phyloP scores from a whole-genome alignment of 257 asterid genomes.

The Penstemon davidsonii region DNA sequence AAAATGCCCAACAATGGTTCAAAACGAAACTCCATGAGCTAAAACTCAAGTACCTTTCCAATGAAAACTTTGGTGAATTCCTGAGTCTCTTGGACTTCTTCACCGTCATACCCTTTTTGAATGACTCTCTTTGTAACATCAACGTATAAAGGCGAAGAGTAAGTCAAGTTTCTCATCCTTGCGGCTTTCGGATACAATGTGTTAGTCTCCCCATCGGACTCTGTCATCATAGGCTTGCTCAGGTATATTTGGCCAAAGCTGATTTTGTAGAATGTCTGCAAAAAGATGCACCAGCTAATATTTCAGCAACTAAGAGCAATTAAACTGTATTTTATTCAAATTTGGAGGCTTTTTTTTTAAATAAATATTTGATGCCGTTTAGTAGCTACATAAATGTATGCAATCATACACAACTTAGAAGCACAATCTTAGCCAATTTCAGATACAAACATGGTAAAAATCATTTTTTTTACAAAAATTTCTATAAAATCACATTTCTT shows the following conservation, averaged over 20 bases:
- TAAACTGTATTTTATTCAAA: not conserved
- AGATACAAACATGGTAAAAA: too few species aligned
- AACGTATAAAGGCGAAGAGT: conserved; percentile 94
- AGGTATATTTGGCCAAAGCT: conserved; percentile 91
- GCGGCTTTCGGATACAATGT: conserved; percentile 99
- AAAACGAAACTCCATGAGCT: conserved; percentile 3
- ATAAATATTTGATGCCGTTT: too few species aligned
- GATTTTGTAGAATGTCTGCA: conserved; percentile 69
- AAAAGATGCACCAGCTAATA: not conserved
- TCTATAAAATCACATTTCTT: too few species aligned
- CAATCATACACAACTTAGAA: too few species aligned
- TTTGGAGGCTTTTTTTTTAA: too few species aligned
- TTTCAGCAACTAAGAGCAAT: not conserved
- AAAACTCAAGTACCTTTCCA: conserved; percentile 63
- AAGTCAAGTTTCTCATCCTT: conserved; percentile 90
- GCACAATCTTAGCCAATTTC: too few species aligned
- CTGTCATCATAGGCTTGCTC: conserved; percentile 99
- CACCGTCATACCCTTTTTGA: conserved; percentile 97
- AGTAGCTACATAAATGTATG: too few species aligned
- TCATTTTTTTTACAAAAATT: too few species aligned
- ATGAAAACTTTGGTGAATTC: conserved; percentile 94
- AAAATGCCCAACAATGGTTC: not conserved
- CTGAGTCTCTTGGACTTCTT: conserved; percentile 95
- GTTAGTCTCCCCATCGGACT: conserved; percentile 98
- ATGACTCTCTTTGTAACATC: conserved; percentile 86